These are phyloP conservation scores for Phylloporus sp. DNA, from an alignment of 768 basidiomycete species.

Conservation along the genomic window DNA sequence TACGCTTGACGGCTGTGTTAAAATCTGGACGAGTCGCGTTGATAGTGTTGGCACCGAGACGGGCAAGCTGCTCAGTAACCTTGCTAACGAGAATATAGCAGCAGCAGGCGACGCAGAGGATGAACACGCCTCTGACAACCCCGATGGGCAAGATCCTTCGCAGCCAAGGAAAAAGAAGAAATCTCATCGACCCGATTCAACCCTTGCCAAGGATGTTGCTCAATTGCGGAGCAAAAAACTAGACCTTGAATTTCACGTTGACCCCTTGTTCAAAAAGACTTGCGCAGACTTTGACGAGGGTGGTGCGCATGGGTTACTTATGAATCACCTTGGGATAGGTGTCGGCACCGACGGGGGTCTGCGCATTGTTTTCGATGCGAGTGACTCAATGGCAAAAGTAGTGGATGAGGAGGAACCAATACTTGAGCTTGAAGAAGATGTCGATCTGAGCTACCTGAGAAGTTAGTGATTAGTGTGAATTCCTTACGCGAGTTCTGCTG, in stretches of 20 bases:
- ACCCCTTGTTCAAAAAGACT: constrained; percentile 97
- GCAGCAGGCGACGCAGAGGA: constrained; percentile 59
- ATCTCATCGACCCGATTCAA: constrained; percentile 68
- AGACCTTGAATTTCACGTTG: constrained; percentile 93
- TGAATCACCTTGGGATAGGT: constrained; percentile 89
- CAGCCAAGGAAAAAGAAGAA: constrained; percentile 60
- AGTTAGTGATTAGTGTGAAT: constrained; percentile 37
- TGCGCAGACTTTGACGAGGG: constrained; percentile 99
- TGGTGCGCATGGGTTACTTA: constrained; percentile 89
- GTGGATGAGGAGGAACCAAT: constrained; percentile 64
- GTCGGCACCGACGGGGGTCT: constrained; percentile 76
- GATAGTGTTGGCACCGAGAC: constrained; percentile 97
- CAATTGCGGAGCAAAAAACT: constrained; percentile 88
- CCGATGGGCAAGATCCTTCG: constrained; percentile 62
- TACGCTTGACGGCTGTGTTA: constrained; percentile 97
- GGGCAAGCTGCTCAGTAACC: constrained; percentile 88
- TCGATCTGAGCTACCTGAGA: constrained; percentile 62
- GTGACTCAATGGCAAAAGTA: constrained; percentile 80
- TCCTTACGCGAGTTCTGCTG: constrained; percentile 1
- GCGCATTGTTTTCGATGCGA: constrained; percentile 93
- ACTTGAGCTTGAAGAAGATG: constrained; percentile 64
- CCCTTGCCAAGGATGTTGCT: constrained; percentile 81
- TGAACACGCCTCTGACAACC: constrained; percentile 54
- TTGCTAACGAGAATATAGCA: constrained; percentile 61
- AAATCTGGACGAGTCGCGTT: constrained; percentile 98